Base-by-base conservation (phyloP, 2,329 filamentous ascomycete genomes). In the Fusarium foetens region DNA sequence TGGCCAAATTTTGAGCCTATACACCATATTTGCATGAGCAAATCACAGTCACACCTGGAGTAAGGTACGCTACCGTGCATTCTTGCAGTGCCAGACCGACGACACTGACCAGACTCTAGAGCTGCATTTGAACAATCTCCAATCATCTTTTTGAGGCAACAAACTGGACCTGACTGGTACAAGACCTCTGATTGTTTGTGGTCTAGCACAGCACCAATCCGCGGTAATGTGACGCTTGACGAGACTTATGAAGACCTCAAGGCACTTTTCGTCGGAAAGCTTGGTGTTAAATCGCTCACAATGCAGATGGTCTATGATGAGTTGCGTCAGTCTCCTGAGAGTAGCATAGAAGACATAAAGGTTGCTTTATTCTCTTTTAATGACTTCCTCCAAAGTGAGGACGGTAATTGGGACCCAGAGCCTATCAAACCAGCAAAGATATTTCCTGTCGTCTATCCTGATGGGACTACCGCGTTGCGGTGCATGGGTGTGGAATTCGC, bases 281-380 rank as follows among this genome's bases (percentile, higher is more conserved):
- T 74, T 9, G 67, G 73, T 1, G 67, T 75, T 1, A 73, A 64
- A 23, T 43, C 60, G 3, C 59, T 69, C 1, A 74, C 62, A 3
- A 38, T 71, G 14, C 70, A 71, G 14, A 71, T 75, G 64, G 63
- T 74, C 17, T 75, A 75, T 9, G 66, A 74, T 41, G 67, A 75
- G 31, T 35, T 75, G 11, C 48, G 31, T 6, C 59, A 70, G 10
- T 69, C 67, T 2, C 27, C 63, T 8, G 16, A 25, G 1, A 49
- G 25, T 35, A 67, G 33, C 3, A 16, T 6, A 0, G 55, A 68
- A 2, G 63, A 73, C 8, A 46, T 57, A 1, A 74, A 70, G 35
- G 39, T 43, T 1, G 49, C 54, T 13, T 48, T 74, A 2, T 36
- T 73, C 10, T 52, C 58, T 3, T 29, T 74, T 1, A 75, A 69